Conservation (phyloP, 2,329 filamentous ascomycete species). For the Escovopsis weberi region DNA sequence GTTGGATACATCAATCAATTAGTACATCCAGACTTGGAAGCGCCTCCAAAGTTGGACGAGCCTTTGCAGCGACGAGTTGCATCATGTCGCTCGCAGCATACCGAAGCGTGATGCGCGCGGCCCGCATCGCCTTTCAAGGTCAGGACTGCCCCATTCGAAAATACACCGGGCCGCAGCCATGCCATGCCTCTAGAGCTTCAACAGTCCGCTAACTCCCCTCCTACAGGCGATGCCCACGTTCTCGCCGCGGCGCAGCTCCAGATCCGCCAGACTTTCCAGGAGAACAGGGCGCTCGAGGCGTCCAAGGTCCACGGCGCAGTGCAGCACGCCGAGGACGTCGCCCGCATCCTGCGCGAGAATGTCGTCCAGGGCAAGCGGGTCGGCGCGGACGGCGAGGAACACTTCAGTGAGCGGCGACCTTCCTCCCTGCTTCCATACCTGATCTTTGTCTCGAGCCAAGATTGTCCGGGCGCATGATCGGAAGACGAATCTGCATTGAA, state of each 20-base stretch:
- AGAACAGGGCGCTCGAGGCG: slow-evolving; percentile 44
- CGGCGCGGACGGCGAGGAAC: slow-evolving; percentile 19
- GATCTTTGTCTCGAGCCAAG: too few species aligned
- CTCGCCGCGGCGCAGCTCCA: slow-evolving; percentile 56
- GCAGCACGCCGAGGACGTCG: slow-evolving; percentile 68
- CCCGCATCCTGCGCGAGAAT: slow-evolving; percentile 65
- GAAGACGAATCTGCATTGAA: neutral
- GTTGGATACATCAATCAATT: too few species aligned
- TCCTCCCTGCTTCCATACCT: neutral
- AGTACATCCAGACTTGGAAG: too few species aligned
- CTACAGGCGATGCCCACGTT: slow-evolving; percentile 52
- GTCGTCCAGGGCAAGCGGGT: slow-evolving; percentile 65
- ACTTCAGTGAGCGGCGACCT: slow-evolving; percentile 42
- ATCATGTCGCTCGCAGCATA: slow-evolving; percentile 63
- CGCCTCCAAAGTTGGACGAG: too few species aligned
- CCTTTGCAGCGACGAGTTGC: neutral
- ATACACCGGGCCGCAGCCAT: too few species aligned
- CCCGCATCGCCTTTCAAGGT: slow-evolving; percentile 75
- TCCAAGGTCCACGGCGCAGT: slow-evolving; percentile 50
- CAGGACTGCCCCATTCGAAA: slow-evolving; percentile 8
- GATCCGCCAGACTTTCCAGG: slow-evolving; percentile 61
- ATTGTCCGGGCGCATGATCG: too few species aligned
- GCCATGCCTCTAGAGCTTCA: neutral
- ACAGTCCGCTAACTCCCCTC: neutral
- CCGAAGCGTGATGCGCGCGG: slow-evolving; percentile 65